These are phyloP conservation scores for Cornus suecica DNA, from an alignment of 148 eudicot species.

Conservation along the genomic window DNA sequence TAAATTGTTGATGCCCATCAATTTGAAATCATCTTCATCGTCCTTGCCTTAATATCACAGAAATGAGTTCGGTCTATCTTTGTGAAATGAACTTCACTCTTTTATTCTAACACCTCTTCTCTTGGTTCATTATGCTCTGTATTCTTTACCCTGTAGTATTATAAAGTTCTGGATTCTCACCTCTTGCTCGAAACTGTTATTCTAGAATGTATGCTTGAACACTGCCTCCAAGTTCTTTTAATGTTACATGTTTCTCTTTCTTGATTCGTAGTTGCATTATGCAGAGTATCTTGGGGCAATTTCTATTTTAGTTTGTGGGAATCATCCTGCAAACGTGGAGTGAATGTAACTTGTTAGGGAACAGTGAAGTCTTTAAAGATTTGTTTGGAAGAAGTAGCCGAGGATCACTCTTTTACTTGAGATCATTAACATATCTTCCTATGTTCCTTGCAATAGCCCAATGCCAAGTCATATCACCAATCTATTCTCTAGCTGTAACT, in stretches of 20 bases:
- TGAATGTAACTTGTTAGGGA: not conserved
- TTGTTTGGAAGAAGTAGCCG: not conserved
- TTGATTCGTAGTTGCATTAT: not conserved
- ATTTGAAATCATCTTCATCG: not conserved
- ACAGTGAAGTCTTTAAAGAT: not conserved
- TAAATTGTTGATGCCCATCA: not conserved
- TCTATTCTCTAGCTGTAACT: not conserved
- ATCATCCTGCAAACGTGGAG: not conserved
- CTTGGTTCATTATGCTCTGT: not conserved
- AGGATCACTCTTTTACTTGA: not conserved
- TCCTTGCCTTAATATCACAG: too few species aligned
- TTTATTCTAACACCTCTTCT: not conserved
- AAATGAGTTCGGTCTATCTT: too few species aligned
- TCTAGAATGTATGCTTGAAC: not conserved
- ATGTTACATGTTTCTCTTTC: not conserved
- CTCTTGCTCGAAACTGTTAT: not conserved
- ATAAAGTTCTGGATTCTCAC: not conserved
- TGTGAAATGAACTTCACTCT: not conserved
- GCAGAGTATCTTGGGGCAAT: not conserved
- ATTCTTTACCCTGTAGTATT: not conserved
- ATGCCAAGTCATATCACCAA: not conserved
- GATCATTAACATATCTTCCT: not conserved
- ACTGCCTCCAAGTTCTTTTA: not conserved
- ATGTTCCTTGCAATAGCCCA: not conserved
- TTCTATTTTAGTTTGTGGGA: not conserved